Percentiles rank a stretch among this genome's conserved stretches.
Evolutionary conservation across 2,329 filamentous ascomycete genomes (phyloP).

Genomic region (Penicillium sp.): DNA sequence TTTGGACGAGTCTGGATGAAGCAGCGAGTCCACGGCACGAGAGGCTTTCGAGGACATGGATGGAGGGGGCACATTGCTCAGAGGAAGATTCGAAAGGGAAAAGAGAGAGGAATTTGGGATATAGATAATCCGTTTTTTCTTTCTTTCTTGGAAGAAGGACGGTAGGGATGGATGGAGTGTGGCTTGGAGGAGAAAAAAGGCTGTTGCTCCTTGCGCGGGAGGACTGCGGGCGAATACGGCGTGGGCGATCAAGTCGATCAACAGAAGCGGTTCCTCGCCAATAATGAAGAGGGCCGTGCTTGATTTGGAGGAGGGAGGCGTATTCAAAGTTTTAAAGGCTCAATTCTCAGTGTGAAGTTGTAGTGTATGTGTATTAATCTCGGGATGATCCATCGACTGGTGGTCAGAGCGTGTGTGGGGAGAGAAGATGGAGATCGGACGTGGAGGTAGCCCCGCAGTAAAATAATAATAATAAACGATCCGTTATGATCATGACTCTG

Average conservation of each 20-base stretch:
- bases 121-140: background rate
- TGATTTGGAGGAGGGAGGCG: background rate
- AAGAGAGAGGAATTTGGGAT: background rate
- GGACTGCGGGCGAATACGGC: background rate
- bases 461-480: too few relatives aligned
- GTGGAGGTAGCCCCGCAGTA: too few relatives aligned
- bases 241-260: background rate
- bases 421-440: background rate
- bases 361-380: background rate
- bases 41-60: slow-evolving; percentile 26
- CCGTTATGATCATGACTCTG: background rate
- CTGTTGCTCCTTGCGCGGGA: slow-evolving; percentile 1
- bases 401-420: background rate
- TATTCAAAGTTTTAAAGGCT: background rate
- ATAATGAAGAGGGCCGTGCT: background rate
- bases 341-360: background rate
- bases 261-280: background rate
- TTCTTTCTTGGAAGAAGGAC: background rate
- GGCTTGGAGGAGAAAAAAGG: slow-evolving; percentile 4
- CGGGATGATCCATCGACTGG: background rate
- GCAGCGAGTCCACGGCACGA: slow-evolving; percentile 16
- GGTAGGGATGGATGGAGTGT: background rate
- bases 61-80: slow-evolving; percentile 24
- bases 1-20: slow-evolving; percentile 4
- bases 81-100: background rate